phyloP scores from a whole-genome alignment of 2,329 filamentous ascomycete species.

The Dissoconium aciculare region DNA sequence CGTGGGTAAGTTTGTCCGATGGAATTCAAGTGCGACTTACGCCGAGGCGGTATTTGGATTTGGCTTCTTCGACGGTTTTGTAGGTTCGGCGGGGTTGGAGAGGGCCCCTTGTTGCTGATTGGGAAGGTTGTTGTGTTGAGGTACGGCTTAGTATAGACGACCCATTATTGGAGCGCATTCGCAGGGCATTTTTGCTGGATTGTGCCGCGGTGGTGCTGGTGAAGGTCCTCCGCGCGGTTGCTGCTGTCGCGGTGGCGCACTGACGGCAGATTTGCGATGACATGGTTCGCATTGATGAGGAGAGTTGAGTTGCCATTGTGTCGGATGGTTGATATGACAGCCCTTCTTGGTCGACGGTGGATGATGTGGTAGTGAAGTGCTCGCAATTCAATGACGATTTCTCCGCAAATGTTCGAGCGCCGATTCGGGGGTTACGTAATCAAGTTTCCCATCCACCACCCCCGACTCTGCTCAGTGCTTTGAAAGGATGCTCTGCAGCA shows the following conservation, averaged over 20 bases:
- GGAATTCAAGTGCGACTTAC: constrained; percentile 21
- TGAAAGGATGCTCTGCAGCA: too few relatives aligned
- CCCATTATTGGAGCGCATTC: constrained; percentile 11
- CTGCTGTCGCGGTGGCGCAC: constrained; percentile 14
- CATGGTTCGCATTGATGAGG: too few relatives aligned
- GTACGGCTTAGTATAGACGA: not conserved
- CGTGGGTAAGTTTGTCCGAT: constrained; percentile 4
- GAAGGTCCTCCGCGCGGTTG: constrained; percentile 11
- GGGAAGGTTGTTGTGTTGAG: constrained; percentile 2
- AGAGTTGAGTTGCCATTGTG: too few relatives aligned
- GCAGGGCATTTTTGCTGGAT: constrained; percentile 15
- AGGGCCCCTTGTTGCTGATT: constrained; percentile 1
- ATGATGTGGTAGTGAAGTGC: too few relatives aligned
- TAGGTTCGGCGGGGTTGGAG: constrained; percentile 12
- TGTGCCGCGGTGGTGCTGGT: constrained; percentile 10
- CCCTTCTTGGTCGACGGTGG: too few relatives aligned
- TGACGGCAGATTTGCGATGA: constrained; percentile 14
- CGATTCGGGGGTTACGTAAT: too few relatives aligned
- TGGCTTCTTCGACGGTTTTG: constrained; percentile 33
- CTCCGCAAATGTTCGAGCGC: too few relatives aligned
- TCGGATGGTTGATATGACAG: too few relatives aligned
- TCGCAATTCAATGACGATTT: too few relatives aligned
- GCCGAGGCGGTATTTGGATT: constrained; percentile 30
- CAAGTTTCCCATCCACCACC: too few relatives aligned
- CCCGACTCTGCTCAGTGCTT: too few relatives aligned